phyloP scores from a whole-genome alignment of 2,329 filamentous ascomycete genomes.

The Phialophora macrospora region DNA sequence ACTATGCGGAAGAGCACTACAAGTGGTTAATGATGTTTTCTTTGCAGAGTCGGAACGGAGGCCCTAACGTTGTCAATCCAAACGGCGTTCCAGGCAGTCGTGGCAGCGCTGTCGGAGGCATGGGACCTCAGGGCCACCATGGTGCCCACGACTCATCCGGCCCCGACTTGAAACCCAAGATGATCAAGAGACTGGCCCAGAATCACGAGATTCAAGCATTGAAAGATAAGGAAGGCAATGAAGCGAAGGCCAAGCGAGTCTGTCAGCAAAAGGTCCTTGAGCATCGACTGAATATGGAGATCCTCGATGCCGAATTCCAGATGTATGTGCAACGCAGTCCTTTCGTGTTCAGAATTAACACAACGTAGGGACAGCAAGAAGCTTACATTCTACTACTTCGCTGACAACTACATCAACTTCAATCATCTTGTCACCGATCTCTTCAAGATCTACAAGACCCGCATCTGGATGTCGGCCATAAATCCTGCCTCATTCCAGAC shows the following conservation, averaged over 20 bases:
- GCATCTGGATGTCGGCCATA: constrained; percentile 99
- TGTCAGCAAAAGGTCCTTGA: constrained; percentile 97
- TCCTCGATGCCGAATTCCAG: constrained; percentile 96
- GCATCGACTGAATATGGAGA: constrained; percentile 96
- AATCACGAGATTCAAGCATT: constrained; percentile 86
- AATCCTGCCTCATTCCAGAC: constrained; percentile 95
- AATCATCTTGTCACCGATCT: constrained; percentile 95
- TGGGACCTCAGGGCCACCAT: constrained; percentile 75
- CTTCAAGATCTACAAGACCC: constrained; percentile 99
- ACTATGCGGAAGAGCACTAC: constrained; percentile 93
- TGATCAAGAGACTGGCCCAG: constrained; percentile 94
- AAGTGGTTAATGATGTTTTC: constrained; percentile 99
- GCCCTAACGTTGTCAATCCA: constrained; percentile 48
- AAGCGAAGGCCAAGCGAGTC: constrained; percentile 94
- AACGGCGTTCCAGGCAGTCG: constrained; percentile 66
- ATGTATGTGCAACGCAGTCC: constrained; percentile 69
- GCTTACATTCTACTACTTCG: constrained; percentile 98
- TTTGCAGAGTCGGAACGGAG: constrained; percentile 64
- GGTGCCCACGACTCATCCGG: constrained; percentile 72
- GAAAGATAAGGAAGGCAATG: constrained; percentile 94
- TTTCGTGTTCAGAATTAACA: constrained; percentile 26
- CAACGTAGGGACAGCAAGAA: constrained; percentile 91
- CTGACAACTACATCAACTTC: constrained; percentile 95
- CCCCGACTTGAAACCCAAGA: constrained; percentile 86
- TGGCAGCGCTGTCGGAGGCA: constrained; percentile 74